phyloP scores from a whole-genome alignment of 164 flowering plant species.

The Buxus sempervirens region DNA sequence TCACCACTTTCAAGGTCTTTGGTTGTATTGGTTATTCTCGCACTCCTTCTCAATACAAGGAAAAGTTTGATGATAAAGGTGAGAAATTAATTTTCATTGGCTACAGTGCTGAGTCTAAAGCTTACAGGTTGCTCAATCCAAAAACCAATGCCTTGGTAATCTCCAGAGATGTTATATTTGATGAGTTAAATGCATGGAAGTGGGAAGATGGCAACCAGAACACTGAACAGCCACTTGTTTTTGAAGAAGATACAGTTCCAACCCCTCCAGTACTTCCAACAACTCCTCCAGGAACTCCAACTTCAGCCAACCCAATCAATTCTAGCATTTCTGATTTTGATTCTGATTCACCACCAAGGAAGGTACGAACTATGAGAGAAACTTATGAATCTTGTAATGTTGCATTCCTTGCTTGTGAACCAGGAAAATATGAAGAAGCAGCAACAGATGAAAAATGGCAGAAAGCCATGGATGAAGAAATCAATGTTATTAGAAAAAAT shows the following conservation, averaged over 20 bases:
- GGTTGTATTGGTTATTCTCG: conserved; percentile 11
- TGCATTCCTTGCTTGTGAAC: neutral
- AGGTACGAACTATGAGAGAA: neutral
- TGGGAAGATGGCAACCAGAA: neutral
- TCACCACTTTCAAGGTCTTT: neutral
- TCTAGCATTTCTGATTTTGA: neutral
- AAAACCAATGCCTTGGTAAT: neutral
- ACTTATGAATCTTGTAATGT: neutral
- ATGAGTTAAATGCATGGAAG: neutral
- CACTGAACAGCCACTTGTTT: neutral
- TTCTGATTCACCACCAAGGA: neutral
- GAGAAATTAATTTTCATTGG: conserved; percentile 10
- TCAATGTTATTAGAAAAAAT: neutral
- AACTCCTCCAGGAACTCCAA: too few relatives aligned
- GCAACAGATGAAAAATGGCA: neutral
- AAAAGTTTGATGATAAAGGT: conserved; percentile 9
- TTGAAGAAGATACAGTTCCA: neutral
- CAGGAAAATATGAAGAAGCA: neutral
- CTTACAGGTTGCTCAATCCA: neutral
- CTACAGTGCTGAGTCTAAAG: conserved; percentile 8
- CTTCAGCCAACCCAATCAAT: neutral
- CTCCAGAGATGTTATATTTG: conserved; percentile 9
- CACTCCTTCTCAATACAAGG: neutral
- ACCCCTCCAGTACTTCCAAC: neutral
- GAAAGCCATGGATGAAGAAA: conserved; percentile 3